Percentiles rank a stretch among this genome's conserved stretches.
Conservation (phyloP, 2,329 filamentous ascomycete species). For the Pestalotiopsis sp. region DNA sequence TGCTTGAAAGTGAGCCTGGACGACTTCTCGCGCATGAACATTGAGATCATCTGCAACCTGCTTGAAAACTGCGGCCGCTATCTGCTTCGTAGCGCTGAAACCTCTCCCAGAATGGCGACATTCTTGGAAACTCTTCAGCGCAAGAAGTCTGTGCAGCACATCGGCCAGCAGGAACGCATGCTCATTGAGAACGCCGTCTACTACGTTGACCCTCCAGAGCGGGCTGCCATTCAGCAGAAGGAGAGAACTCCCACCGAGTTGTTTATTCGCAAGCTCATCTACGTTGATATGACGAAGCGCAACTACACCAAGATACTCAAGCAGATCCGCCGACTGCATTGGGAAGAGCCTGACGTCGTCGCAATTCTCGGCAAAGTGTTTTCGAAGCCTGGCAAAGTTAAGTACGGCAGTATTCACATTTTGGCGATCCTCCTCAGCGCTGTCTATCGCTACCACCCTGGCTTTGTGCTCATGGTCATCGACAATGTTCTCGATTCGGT, state of each 20-base stretch:
- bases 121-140: conserved; percentile 94
- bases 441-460: conserved; percentile 87
- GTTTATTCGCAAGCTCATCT: conserved; percentile 90
- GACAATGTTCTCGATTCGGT: conserved; percentile 91
- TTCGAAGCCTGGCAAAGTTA: conserved; percentile 94
- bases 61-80: conserved; percentile 97
- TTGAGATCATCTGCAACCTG: conserved; percentile 95
- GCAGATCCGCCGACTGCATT: conserved; percentile 92
- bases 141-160: conserved; percentile 93
- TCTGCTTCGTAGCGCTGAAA: conserved; percentile 88
- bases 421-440: conserved; percentile 87
- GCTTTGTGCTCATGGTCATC: conserved; percentile 88
- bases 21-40: conserved; percentile 98
- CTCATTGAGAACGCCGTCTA: conserved; percentile 97
- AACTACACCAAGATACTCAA: conserved; percentile 93
- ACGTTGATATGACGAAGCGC: conserved; percentile 90
- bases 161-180: conserved; percentile 96
- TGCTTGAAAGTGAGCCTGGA: conserved; percentile 97
- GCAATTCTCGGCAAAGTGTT: conserved; percentile 85
- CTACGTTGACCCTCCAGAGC: conserved; percentile 93
- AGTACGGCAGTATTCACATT: conserved; percentile 94
- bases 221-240: conserved; percentile 94
- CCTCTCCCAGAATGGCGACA: conserved; percentile 86
- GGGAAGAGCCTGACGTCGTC: conserved; percentile 91
- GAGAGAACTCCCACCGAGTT: conserved; percentile 91